These are phyloP conservation scores for Lepidium aucheri DNA, from an alignment of 345 rosid genomes.

Conservation along the genomic window DNA sequence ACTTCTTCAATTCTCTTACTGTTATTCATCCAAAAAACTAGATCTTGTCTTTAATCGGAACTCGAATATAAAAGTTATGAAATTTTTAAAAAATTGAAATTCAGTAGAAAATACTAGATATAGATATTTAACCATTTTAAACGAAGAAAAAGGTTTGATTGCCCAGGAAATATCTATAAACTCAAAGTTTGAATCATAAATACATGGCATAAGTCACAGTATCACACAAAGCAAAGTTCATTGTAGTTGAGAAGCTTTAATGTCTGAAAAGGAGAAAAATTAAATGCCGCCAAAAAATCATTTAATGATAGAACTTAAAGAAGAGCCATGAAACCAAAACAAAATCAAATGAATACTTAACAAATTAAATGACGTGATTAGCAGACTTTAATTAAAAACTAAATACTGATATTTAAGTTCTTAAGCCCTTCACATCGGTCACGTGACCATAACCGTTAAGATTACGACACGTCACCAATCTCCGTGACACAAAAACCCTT, in stretches of 20 bases:
- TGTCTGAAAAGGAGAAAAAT: conserved; percentile 7
- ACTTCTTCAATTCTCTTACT: no score
- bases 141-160: no score
- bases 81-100: no score
- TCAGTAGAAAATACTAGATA: no score
- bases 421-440: neutral
- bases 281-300: conserved; percentile 24
- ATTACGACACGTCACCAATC: conserved; percentile 20
- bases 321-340: neutral
- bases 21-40: no score
- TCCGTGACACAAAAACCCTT: conserved; percentile 20
- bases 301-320: conserved; percentile 19
- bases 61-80: no score
- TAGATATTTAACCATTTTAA: no score
- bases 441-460: conserved; percentile 22
- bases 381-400: conserved; percentile 7
- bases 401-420: neutral
- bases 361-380: conserved; percentile 25
- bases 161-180: no score
- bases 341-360: conserved; percentile 13
- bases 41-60: no score
- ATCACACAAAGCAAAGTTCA: neutral
- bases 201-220: neutral
- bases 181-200: no score
- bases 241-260: conserved; percentile 27